phyloP scores from a whole-genome alignment of 495 filamentous ascomycete genomes.

The Sordaria brevicollis region DNA sequence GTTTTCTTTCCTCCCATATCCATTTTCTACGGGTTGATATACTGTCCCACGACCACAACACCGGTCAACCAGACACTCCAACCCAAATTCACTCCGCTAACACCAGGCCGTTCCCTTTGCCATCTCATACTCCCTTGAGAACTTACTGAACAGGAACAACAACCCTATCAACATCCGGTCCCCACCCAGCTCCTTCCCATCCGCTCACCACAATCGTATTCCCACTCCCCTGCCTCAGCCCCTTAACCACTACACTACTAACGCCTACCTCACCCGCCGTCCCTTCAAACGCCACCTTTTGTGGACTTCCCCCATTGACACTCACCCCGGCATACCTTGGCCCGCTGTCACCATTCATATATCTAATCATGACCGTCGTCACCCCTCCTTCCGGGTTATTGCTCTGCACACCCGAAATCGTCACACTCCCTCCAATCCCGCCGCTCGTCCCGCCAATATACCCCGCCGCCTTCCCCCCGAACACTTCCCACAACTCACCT shows the following conservation, averaged over 20 bases:
- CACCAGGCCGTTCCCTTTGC: too few relatives aligned
- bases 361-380: constrained; percentile 45
- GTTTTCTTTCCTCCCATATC: fast-evolving
- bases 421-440: constrained; percentile 34
- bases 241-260: constrained; percentile 31
- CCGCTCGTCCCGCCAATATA: constrained; percentile 43
- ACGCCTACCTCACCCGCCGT: constrained; percentile 22
- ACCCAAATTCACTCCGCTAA: too few relatives aligned
- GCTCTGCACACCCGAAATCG: constrained; percentile 34
- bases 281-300: constrained; percentile 39
- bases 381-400: constrained; percentile 23
- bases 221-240: constrained; percentile 27
- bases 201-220: constrained; percentile 42
- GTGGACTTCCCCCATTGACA: constrained; percentile 43
- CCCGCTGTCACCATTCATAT: constrained; percentile 40
- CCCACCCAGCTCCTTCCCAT: constrained; percentile 34
- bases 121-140: too few relatives aligned
- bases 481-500: constrained; percentile 37
- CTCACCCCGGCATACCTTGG: constrained; percentile 41
- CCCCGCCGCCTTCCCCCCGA: constrained; percentile 35
- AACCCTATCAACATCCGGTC: constrained; percentile 46
- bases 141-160: constrained; percentile 39
- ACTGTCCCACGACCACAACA: neutral
- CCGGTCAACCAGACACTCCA: neutral
- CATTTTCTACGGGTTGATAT: neutral